A percentile compares a stretch with the other conserved stretches of the same genome.
phyloP scores from a whole-genome alignment of 768 basidiomycete species.

The Tricholoma hemisulphureum region DNA sequence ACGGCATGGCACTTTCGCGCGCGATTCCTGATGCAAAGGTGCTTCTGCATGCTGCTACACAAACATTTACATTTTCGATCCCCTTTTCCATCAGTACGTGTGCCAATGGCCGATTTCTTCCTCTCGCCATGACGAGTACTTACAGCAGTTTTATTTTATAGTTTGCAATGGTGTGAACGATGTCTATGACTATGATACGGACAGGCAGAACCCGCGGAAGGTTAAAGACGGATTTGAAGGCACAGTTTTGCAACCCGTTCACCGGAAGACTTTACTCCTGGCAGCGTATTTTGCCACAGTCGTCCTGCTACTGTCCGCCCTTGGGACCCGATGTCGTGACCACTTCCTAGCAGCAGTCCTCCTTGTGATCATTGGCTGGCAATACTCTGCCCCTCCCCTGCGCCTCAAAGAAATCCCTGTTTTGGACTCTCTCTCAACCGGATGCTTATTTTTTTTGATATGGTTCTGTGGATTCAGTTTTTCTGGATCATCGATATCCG shows the following conservation, averaged over 20 bases:
- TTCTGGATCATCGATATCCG: slow-evolving; percentile 2
- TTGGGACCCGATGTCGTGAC: not conserved
- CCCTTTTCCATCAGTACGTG: not conserved
- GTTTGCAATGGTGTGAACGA: slow-evolving; percentile 17
- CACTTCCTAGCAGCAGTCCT: not conserved
- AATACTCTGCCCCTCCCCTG: slow-evolving; percentile 14
- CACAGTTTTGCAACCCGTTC: slow-evolving; percentile 6
- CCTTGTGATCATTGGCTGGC: slow-evolving; percentile 12
- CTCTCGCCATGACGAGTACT: no score
- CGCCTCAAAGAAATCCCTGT: slow-evolving; percentile 15
- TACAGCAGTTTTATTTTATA: not conserved
- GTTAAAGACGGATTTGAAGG: slow-evolving; percentile 8
- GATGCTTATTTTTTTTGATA: not conserved
- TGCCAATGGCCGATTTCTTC: not conserved
- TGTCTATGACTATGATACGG: slow-evolving; percentile 13
- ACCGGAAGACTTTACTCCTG: not conserved
- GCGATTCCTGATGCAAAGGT: not conserved
- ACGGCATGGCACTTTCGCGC: no score
- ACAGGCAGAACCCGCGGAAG: slow-evolving; percentile 16
- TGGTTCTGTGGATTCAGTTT: slow-evolving; percentile 1
- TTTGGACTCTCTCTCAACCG: not conserved
- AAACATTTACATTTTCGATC: not conserved
- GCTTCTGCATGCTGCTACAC: not conserved
- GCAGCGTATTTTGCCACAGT: not conserved
- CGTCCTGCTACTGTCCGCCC: not conserved